phyloP scores from a whole-genome alignment of 1,284 basidiomycete genomes.

The Irpex lacteus region DNA sequence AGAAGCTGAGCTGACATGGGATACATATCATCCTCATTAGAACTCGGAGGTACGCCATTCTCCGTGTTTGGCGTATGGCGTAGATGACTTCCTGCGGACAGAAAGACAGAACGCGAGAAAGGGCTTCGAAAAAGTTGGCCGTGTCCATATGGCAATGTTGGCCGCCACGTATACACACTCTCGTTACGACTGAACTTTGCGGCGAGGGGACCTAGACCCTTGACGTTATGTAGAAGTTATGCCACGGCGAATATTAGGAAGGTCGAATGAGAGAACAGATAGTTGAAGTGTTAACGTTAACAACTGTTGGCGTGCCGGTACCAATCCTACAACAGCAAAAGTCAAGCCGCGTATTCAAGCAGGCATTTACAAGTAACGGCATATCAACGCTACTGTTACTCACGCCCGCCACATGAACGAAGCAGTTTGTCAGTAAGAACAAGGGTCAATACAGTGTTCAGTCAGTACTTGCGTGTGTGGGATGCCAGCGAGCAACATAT shows the following conservation, averaged over 20 bases:
- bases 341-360: not conserved
- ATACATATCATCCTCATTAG: not conserved
- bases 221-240: not conserved
- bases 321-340: not conserved
- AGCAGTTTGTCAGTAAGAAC: not conserved
- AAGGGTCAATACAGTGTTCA: not conserved
- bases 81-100: not conserved
- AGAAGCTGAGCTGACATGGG: not conserved
- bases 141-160: not conserved
- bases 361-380: not conserved
- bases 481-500: not conserved
- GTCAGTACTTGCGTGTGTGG: not conserved
- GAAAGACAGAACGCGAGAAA: constrained; percentile 3
- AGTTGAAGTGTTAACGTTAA: not conserved
- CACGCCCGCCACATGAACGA: not conserved
- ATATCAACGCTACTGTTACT: not conserved
- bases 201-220: not conserved
- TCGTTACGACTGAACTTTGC: not conserved
- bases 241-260: too few species aligned
- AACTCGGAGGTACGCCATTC: not conserved
- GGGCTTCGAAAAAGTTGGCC: not conserved
- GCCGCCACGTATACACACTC: not conserved
- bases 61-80: not conserved
- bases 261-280: not conserved
- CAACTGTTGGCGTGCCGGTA: not conserved